Conservation (phyloP, 805 yeast genomes). For the Candida silvatica region DNA sequence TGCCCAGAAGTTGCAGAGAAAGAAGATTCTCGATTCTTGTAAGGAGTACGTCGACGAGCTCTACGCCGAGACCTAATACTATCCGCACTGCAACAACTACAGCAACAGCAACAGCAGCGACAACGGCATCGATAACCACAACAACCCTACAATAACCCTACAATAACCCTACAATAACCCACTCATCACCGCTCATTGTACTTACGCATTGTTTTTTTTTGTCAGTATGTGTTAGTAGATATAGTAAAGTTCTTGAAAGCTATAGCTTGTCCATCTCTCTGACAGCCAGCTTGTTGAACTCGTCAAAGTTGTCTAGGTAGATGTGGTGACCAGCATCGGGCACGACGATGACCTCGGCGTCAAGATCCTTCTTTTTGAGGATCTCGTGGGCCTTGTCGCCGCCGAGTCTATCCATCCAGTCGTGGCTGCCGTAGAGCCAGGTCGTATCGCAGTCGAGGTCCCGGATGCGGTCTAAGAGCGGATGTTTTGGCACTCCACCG, state of each 20-base stretch:
- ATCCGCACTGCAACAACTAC: too few species aligned
- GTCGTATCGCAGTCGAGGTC: constrained; percentile 49
- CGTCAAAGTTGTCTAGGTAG: constrained; percentile 56
- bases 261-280: constrained; percentile 46
- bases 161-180: too few species aligned
- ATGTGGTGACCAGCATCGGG: constrained; percentile 68
- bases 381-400: constrained; percentile 32
- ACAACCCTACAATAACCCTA: too few species aligned
- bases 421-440: constrained; percentile 83
- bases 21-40: constrained; percentile 69
- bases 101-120: too few species aligned
- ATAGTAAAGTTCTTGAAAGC: constrained; percentile 11
- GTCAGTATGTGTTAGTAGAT: neutral
- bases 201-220: too few species aligned
- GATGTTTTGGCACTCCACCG: constrained; percentile 83
- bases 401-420: constrained; percentile 52
- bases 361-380: constrained; percentile 22
- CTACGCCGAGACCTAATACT: constrained; percentile 31
- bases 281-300: constrained; percentile 43
- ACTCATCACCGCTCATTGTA: too few species aligned
- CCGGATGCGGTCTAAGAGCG: constrained; percentile 48
- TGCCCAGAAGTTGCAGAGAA: constrained; percentile 95
- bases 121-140: too few species aligned
- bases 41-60: constrained; percentile 59
- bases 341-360: constrained; percentile 23